Evolutionary conservation across 345 rosid genomes (phyloP).

Genomic region (Rhodamnia rubescens): DNA sequence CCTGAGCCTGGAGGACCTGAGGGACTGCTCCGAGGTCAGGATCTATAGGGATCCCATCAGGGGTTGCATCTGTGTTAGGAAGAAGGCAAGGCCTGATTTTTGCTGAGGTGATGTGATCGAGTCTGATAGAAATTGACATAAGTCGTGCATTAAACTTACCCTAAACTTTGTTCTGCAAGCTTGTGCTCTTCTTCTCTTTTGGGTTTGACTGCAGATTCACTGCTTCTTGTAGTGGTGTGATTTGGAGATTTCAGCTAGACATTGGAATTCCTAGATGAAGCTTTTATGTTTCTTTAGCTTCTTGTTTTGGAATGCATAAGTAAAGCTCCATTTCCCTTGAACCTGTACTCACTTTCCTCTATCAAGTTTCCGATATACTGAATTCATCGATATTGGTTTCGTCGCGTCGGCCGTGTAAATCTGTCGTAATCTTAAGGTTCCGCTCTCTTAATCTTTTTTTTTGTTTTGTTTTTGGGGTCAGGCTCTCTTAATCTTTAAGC

Average conservation of each 20-base stretch:
- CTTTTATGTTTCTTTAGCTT: neutral
- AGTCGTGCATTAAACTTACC: neutral
- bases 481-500: neutral
- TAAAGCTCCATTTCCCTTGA: neutral
- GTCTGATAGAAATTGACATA: neutral
- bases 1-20: slow-evolving; percentile 68
- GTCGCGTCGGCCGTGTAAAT: neutral
- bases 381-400: neutral
- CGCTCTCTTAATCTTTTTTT: neutral
- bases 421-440: neutral
- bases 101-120: slow-evolving; percentile 16
- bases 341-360: neutral
- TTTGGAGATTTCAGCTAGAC: neutral
- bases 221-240: neutral
- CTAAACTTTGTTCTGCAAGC: neutral
- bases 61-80: slow-evolving; percentile 65
- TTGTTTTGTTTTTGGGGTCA: too few relatives aligned
- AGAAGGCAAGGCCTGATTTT: slow-evolving; percentile 63
- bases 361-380: neutral
- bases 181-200: neutral
- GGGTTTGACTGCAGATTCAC: neutral
- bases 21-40: slow-evolving; percentile 75
- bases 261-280: neutral
- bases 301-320: neutral
- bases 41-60: slow-evolving; percentile 55